Conservation (phyloP, 306 rosid genomes). For the Vachellia pachyceras region DNA sequence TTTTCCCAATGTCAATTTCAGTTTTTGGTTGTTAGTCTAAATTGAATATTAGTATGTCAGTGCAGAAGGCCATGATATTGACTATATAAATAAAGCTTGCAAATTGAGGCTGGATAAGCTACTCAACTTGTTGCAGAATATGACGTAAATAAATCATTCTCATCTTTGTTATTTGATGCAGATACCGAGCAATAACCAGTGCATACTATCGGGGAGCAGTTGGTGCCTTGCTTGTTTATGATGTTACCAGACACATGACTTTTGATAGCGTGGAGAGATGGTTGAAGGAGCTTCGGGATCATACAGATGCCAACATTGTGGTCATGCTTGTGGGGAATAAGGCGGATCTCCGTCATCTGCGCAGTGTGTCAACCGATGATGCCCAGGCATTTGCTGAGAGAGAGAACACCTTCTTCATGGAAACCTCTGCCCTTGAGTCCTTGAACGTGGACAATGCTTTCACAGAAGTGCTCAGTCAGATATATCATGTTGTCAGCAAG, state of each 20-base stretch:
- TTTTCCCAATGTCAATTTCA: neutral
- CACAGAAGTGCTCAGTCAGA: constrained; percentile 84
- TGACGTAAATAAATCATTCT: constrained; percentile 13
- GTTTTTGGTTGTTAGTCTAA: neutral
- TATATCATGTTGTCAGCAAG: constrained; percentile 71
- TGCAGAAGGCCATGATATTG: constrained; percentile 9
- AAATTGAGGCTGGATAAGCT: neutral
- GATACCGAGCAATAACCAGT: constrained; percentile 86
- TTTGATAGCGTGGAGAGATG: constrained; percentile 85
- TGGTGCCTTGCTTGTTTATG: constrained; percentile 84
- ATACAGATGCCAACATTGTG: constrained; percentile 85
- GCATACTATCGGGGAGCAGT: constrained; percentile 89
- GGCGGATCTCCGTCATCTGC: constrained; percentile 81
- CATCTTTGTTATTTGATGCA: constrained; percentile 41
- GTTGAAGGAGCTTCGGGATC: constrained; percentile 86
- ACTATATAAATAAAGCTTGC: neutral
- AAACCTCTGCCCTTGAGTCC: constrained; percentile 81
- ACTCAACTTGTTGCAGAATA: neutral
- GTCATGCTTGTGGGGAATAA: constrained; percentile 88
- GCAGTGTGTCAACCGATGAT: constrained; percentile 68
- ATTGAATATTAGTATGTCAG: neutral
- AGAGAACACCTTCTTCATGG: constrained; percentile 79
- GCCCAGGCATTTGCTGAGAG: constrained; percentile 72
- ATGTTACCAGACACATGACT: constrained; percentile 76
- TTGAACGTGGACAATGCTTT: constrained; percentile 80